Percentiles rank a stretch among this genome's conserved stretches.
Evolutionary conservation across 2,329 filamentous ascomycete species (phyloP).

Genomic region (Paradendryphiella salina): DNA sequence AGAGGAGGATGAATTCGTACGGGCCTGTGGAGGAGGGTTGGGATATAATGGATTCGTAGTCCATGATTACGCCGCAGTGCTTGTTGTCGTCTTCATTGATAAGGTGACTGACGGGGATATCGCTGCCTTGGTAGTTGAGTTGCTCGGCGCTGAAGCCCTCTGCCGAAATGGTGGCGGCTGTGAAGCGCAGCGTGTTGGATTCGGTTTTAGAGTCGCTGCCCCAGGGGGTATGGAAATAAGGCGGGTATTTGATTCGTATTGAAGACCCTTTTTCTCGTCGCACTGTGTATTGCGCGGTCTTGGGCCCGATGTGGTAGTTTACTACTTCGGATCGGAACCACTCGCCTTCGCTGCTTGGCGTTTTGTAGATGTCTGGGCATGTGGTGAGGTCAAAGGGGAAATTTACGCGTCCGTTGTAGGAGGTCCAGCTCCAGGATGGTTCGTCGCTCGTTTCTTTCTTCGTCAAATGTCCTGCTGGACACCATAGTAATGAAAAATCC

Average conservation of each 20-base stretch:
- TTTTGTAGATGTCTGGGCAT: slow-evolving; percentile 33
- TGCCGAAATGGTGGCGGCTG: slow-evolving; percentile 30
- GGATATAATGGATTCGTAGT: slow-evolving; percentile 28
- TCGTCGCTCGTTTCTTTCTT: slow-evolving; percentile 18
- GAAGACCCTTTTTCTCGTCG: slow-evolving; percentile 30
- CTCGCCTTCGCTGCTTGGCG: slow-evolving; percentile 24
- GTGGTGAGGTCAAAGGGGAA: slow-evolving; percentile 43
- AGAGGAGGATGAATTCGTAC: slow-evolving; percentile 38
- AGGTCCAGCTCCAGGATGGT: slow-evolving; percentile 43
- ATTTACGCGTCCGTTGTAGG: slow-evolving; percentile 32
- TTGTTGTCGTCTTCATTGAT: slow-evolving; percentile 20
- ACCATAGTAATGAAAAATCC: slow-evolving; percentile 42
- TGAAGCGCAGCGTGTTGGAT: slow-evolving; percentile 34
- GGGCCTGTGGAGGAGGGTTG: slow-evolving; percentile 22
- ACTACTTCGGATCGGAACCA: slow-evolving; percentile 38
- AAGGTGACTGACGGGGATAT: slow-evolving; percentile 35
- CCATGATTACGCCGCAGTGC: slow-evolving; percentile 41
- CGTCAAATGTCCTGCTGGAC: slow-evolving; percentile 29
- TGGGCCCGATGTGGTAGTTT: slow-evolving; percentile 33
- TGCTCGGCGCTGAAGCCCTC: slow-evolving; percentile 34
- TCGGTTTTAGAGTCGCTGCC: slow-evolving; percentile 23
- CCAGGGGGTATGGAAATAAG: slow-evolving; percentile 31
- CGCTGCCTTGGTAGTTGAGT: slow-evolving; percentile 22
- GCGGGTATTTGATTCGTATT: slow-evolving; percentile 32
- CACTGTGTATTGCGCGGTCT: slow-evolving; percentile 30